phyloP scores from a whole-genome alignment of 2,329 filamentous ascomycete genomes.

The Fusarium duplospermum region DNA sequence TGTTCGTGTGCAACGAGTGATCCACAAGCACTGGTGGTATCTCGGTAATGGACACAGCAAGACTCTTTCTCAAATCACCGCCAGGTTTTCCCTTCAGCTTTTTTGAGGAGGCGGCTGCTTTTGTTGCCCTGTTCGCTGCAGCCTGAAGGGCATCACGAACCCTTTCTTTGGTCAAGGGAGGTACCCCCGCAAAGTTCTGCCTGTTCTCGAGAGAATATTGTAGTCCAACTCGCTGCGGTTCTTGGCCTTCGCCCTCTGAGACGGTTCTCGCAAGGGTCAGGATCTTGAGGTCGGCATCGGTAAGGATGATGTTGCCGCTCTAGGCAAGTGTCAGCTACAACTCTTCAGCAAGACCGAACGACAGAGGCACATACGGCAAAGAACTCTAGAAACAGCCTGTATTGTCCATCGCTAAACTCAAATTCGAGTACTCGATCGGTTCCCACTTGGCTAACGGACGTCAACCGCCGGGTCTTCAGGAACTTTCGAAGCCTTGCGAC shows the following conservation, averaged over 20 bases:
- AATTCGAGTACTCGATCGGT: constrained; percentile 95
- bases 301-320: constrained; percentile 93
- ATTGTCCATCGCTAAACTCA: constrained; percentile 90
- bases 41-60: constrained; percentile 88
- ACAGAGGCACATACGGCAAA: constrained; percentile 71
- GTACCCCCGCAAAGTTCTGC: constrained; percentile 84
- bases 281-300: constrained; percentile 85
- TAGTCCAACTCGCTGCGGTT: constrained; percentile 81
- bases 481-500: constrained; percentile 87
- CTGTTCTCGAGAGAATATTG: constrained; percentile 84
- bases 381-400: constrained; percentile 91
- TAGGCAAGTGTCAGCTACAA: constrained; percentile 34
- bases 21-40: constrained; percentile 89
- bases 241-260: constrained; percentile 82
- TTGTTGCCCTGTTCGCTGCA: constrained; percentile 69
- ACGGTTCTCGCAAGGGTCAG: constrained; percentile 85
- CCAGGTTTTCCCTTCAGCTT: constrained; percentile 79
- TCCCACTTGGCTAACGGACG: constrained; percentile 84
- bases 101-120: constrained; percentile 61
- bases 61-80: constrained; percentile 80
- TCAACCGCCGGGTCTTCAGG: constrained; percentile 87
- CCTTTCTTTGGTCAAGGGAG: constrained; percentile 78
- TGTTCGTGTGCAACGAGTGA: constrained; percentile 78
- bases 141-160: constrained; percentile 76
- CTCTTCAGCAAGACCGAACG: background rate